These are phyloP conservation scores for Aurantiochytrium sp. DNA, from an alignment of 108 stramenopile species.

Conservation along the genomic window DNA sequence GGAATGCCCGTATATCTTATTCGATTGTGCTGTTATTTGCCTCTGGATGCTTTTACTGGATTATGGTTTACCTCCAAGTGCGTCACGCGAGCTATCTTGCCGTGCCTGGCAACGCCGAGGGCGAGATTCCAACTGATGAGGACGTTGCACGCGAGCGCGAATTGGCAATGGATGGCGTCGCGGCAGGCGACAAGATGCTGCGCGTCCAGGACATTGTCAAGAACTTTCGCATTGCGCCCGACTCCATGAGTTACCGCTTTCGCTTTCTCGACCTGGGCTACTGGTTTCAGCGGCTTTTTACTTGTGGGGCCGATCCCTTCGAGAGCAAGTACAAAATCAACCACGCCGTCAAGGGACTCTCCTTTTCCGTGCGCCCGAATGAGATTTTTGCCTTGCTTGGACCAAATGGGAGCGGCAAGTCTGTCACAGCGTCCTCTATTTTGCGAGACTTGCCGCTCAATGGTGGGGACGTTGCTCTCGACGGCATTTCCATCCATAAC, in stretches of 20 bases:
- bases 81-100: not conserved
- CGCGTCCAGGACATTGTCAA: conserved; percentile 31
- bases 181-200: conserved; percentile 2
- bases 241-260: not conserved
- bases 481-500: not conserved
- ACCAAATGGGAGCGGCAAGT: not conserved
- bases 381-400: not conserved
- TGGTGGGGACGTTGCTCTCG: not conserved
- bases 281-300: not conserved
- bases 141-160: conserved; percentile 29
- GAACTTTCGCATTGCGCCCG: not conserved
- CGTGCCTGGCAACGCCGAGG: not conserved
- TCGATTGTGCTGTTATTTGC: conserved; percentile 32
- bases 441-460: not conserved
- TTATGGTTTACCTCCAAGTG: conserved; percentile 29
- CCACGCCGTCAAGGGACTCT: not conserved
- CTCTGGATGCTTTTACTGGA: conserved; percentile 36
- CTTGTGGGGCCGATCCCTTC: not conserved
- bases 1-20: conserved; percentile 37
- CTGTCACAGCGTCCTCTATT: not conserved
- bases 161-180: conserved; percentile 30
- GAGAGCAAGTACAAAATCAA: not conserved
- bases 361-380: not conserved
- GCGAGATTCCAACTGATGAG: conserved; percentile 17
- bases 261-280: not conserved